Evolutionary conservation across 75 land plant genomes (phyloP), one percentile per base, ranked within the genome.

Genomic region (Pseudotsuga menziesii): DNA sequence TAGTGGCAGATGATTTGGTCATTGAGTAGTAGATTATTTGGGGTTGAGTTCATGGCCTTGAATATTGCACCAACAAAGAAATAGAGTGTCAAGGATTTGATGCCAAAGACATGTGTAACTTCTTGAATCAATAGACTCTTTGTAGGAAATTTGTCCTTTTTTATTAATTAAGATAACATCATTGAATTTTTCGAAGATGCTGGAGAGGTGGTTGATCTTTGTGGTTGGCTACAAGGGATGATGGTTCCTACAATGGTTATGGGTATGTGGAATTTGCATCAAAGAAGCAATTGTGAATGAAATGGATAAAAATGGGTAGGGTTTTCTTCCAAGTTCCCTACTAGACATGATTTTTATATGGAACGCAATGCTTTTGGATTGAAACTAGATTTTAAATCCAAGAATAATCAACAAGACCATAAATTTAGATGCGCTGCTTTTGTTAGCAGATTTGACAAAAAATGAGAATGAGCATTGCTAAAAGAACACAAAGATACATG

Each of bases 191-290:
- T 96, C 66, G 80, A 88, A 76, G 84, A 83, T 71, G 87, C 58
- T 56, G 96, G 92, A 32, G 89, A 88, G 60, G 82, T 91, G 35
- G 84, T 82, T 57, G 85, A 86, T 80, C 90, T 93, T 6, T 88
- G 96, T 88, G 96, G 25, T 70, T 96, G 62, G 81, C 88, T 11
- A 22, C 3, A 25, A 67, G 75, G 72, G 76, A 80, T 0, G 89
- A 91, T 74, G 91, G 91, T 7, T 66, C 71, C 2, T 89, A 83
- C 14, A 88, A 71, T 71, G 98, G 98, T 23, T 96, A 83, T 84
- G 94, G 89, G 0, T 91, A 93, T 91, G 90, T 96, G 67, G 94
- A 96, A 48, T 93, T 96, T 82, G 88, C 87, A 67, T 87, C 29
- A 82, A 60, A 75, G 94, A 82, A 75, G 91, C 26, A 39, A 94